phyloP scores from a whole-genome alignment of 2,329 filamentous ascomycete species.

The Cladosporium halotolerans region DNA sequence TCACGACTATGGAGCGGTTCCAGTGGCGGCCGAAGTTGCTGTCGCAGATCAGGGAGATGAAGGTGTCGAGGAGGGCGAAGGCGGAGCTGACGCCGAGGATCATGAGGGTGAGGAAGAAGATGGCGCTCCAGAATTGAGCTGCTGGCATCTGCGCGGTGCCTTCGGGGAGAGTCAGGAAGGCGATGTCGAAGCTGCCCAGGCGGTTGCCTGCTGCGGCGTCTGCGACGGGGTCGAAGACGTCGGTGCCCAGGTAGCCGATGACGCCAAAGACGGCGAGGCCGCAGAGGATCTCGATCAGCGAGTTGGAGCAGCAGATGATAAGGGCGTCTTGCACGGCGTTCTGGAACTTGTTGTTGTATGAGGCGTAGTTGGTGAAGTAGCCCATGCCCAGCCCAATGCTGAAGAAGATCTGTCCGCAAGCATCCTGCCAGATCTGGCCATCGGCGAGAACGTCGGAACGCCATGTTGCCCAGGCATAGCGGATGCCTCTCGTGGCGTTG shows the following conservation, averaged over 20 bases:
- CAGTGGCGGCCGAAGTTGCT: conserved; percentile 8
- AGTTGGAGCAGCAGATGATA: conserved; percentile 50
- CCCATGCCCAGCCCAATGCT: conserved; percentile 54
- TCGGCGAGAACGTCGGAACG: conserved; percentile 45
- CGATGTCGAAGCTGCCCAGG: conserved; percentile 51
- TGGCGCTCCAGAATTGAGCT: conserved; percentile 52
- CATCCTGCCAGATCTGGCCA: conserved; percentile 53
- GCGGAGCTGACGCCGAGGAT: conserved; percentile 46
- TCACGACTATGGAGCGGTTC: conserved; percentile 22
- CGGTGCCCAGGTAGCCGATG: conserved; percentile 42
- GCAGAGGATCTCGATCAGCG: conserved; percentile 50
- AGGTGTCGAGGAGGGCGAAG: conserved; percentile 47
- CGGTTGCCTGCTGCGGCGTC: conserved; percentile 21
- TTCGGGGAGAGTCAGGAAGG: conserved; percentile 52
- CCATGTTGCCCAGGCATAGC: conserved; percentile 43
- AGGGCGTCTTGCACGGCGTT: conserved; percentile 56
- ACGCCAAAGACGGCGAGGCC: conserved; percentile 50
- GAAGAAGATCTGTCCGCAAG: conserved; percentile 55
- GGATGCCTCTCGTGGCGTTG: conserved; percentile 48
- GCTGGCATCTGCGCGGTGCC: conserved; percentile 52
- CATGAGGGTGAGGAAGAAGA: conserved; percentile 51
- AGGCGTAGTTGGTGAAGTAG: conserved; percentile 54
- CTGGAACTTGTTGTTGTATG: conserved; percentile 51
- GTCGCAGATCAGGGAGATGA: conserved; percentile 33
- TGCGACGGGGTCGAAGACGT: conserved; percentile 32